phyloP scores from a whole-genome alignment of 2,329 filamentous ascomycete genomes.

The Aspergillus ustus region DNA sequence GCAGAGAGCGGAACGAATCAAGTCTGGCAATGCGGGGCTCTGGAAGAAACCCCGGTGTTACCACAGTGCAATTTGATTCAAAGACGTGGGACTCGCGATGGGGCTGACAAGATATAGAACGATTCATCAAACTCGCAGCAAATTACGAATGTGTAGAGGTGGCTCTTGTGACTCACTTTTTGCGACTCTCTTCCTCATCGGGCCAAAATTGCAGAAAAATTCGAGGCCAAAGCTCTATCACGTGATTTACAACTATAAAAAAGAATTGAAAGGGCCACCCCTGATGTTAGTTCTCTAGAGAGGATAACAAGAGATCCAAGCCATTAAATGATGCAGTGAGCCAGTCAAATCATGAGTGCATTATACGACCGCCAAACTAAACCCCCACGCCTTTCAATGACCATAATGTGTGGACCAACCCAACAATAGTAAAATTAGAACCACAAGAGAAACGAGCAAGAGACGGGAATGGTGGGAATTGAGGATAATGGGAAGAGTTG shows the following conservation, averaged over 20 bases:
- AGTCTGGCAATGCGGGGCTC: conserved; percentile 33
- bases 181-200: background rate
- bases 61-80: conserved; percentile 24
- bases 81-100: background rate
- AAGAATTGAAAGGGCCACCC: background rate
- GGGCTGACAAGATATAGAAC: conserved; percentile 3
- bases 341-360: conserved; percentile 19
- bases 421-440: conserved; percentile 13
- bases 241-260: conserved; percentile 6
- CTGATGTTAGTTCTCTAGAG: conserved; percentile 2
- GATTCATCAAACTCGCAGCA: background rate
- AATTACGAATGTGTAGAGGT: background rate
- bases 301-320: background rate
- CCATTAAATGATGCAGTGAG: conserved; percentile 9
- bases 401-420: conserved; percentile 20
- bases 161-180: background rate
- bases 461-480: conserved; percentile 12
- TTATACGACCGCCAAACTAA: conserved; percentile 25
- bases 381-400: conserved; percentile 33
- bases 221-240: conserved; percentile 14
- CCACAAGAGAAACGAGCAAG: conserved; percentile 18
- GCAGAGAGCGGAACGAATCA: conserved; percentile 41
- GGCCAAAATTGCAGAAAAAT: conserved; percentile 1
- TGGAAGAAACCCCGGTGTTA: conserved; percentile 33
- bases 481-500: conserved; percentile 17